Conservation (phyloP, 495 filamentous ascomycete genomes). For the Talaromyces stipitatus region DNA sequence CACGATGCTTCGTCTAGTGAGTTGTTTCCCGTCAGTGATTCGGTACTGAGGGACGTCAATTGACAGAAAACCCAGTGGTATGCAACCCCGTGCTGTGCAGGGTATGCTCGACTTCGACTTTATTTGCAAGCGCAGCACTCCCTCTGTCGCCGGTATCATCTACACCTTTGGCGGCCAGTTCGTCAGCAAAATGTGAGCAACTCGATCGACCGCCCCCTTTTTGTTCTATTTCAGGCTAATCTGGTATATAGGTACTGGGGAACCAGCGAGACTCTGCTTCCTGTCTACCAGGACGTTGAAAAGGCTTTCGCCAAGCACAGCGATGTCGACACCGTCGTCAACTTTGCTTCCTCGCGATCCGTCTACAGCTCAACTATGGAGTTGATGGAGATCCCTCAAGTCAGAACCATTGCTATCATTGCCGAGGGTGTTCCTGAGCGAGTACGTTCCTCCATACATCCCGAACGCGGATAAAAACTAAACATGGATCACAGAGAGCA, state of each 20-base stretch:
- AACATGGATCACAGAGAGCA: conserved; percentile 55
- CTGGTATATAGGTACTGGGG: conserved; percentile 73
- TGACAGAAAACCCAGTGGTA: conserved; percentile 49
- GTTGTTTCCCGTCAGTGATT: conserved; percentile 16
- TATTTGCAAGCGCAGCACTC: conserved; percentile 97
- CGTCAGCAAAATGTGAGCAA: conserved; percentile 92
- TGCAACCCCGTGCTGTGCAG: conserved; percentile 96
- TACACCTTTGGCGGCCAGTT: conserved; percentile 99
- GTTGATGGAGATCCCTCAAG: conserved; percentile 93
- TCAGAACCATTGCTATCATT: conserved; percentile 97
- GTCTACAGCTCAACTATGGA: conserved; percentile 98
- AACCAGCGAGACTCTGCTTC: conserved; percentile 96
- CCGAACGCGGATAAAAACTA: not conserved
- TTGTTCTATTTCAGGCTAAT: not conserved
- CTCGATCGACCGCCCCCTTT: not conserved
- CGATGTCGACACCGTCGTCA: conserved; percentile 96
- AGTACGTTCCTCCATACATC: conserved; percentile 44
- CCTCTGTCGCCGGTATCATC: conserved; percentile 97
- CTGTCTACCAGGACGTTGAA: conserved; percentile 90
- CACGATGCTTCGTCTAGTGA: conserved; percentile 98
- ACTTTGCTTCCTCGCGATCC: conserved; percentile 97
- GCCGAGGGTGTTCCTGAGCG: conserved; percentile 98
- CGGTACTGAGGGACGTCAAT: not conserved
- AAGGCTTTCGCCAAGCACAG: conserved; percentile 96
- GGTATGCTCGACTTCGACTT: conserved; percentile 99